These are phyloP conservation scores for Trichophyton rubrum DNA, from an alignment of 2,329 filamentous ascomycete species.

Conservation along the genomic window DNA sequence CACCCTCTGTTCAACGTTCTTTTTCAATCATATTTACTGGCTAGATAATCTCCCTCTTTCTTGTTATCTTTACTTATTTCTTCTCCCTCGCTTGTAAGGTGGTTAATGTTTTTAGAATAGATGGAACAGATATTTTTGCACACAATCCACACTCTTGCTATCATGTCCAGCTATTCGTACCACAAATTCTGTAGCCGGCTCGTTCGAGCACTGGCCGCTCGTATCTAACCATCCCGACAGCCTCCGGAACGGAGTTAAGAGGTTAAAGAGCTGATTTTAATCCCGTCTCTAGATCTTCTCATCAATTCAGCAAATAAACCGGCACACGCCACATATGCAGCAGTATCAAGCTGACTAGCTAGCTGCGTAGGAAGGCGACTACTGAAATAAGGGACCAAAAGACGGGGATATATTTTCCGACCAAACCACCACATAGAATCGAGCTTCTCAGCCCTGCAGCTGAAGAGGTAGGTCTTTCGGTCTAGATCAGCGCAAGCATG, in stretches of 20 bases:
- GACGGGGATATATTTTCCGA: slow-evolving; percentile 2
- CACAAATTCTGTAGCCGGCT: background rate
- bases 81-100: background rate
- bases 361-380: background rate
- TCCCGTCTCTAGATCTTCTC: background rate
- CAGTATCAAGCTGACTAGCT: background rate
- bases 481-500: background rate
- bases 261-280: too few relatives aligned
- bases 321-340: background rate
- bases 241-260: background rate
- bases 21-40: background rate
- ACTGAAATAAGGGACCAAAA: background rate
- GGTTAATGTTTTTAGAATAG: background rate
- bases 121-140: background rate
- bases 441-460: background rate
- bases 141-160: background rate
- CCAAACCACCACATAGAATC: background rate
- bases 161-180: background rate
- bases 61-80: background rate
- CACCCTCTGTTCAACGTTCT: background rate
- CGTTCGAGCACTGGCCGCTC: background rate
- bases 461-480: background rate
- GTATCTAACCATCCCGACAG: background rate
- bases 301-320: background rate
- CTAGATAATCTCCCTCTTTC: background rate